Conservation (phyloP, 75 land plant genomes). For the Pinus taeda region DNA sequence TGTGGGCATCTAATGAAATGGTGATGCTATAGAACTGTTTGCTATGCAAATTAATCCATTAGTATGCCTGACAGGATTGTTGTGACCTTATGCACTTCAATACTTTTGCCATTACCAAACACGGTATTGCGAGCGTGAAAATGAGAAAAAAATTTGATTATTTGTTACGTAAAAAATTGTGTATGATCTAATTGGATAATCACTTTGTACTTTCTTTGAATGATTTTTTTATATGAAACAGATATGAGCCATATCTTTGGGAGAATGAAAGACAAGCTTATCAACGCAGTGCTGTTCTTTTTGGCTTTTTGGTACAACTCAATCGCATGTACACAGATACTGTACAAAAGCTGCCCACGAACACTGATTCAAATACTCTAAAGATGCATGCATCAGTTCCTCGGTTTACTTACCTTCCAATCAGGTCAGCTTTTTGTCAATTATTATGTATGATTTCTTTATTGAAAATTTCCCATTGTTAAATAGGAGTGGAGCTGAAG, state of each 20-base stretch:
- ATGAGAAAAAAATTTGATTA: background rate
- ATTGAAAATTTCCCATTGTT: background rate
- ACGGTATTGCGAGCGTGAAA: background rate
- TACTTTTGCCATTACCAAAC: background rate
- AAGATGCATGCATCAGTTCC: constrained; percentile 71
- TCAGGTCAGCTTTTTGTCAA: constrained; percentile 52
- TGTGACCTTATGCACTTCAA: background rate
- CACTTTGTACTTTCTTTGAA: background rate
- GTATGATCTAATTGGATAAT: constrained; percentile 8
- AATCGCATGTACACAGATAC: constrained; percentile 81
- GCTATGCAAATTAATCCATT: background rate
- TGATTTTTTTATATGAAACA: constrained; percentile 19
- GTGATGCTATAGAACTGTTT: background rate
- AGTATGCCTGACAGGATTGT: background rate
- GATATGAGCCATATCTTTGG: constrained; percentile 95
- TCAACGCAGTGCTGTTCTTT: constrained; percentile 85
- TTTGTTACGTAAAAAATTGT: background rate
- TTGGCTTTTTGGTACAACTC: constrained; percentile 90
- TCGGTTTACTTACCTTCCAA: constrained; percentile 93
- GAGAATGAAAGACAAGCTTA: constrained; percentile 96
- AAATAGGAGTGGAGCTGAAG: background rate
- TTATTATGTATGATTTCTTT: background rate
- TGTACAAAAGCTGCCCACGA: constrained; percentile 66
- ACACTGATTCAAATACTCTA: constrained; percentile 74
- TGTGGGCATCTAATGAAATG: background rate